Evolutionary conservation across 148 eudicot species (phyloP), one percentile per base, ranked within the genome.

Genomic region (Rhododendron griersonianum): DNA sequence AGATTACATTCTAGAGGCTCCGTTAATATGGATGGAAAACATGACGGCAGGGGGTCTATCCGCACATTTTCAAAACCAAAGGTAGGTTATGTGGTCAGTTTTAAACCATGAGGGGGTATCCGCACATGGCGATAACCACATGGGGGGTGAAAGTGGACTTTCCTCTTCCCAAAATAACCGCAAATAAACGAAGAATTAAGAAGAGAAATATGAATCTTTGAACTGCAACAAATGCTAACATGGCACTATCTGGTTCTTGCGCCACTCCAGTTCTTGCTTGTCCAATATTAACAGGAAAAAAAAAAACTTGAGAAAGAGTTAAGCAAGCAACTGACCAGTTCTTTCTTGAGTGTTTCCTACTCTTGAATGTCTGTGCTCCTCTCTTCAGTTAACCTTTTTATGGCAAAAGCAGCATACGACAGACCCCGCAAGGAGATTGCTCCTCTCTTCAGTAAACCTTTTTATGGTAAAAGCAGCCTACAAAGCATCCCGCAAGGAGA

Each of bases 391-490:
- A 92, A 87, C 90, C 83, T 90, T 47, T 82, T 74, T 86, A 90
- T 88, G 75, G 89, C 91, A 39, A 82, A 84, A 84, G 88, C 92
- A 82, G 94, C 94, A 93, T 93, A 89, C 83, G 87, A 88, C 81
- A 57, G 35, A 61, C n/a, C 25, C 41, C 80, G 39, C 8, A 37
- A 19, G 51, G 30, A 23, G 53, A 82, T n/a, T 87, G 86, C 86
- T 88, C 84, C 83, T 90, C 91, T 93, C 94, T 47, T 88, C 89
- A 69, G 74, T 90, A 78, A 91, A 87, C 90, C 81, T 90, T 47
- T 82, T 74, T 86, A 90, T 88, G 75, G 89, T 92, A 39, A 83
- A 84, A 84, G 87, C 92, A 82, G 94, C 94, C 97, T 94, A 89
- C 83, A 87, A 88, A 79, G 44, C 35, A 61, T 30, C 25, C 41